A percentile compares a stretch with the other conserved stretches of the same genome.
Evolutionary conservation across 1,284 basidiomycete genomes (phyloP).

Genomic region (Leccinum ponderosum): DNA sequence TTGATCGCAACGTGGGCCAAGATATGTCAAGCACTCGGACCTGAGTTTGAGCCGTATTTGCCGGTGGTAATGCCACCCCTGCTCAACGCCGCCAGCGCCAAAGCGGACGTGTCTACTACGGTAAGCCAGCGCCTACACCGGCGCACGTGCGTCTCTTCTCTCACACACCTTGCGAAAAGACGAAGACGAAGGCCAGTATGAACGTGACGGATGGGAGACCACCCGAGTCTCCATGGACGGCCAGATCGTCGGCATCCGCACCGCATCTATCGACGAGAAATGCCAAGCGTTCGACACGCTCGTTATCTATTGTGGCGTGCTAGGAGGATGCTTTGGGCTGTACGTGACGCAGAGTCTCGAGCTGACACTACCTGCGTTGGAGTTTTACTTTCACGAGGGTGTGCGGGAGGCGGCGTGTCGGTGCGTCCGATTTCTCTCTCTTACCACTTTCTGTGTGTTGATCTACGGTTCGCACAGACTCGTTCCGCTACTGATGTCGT

Average conservation of each 20-base stretch:
- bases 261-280: slow-evolving; percentile 83
- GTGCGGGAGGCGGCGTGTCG: slow-evolving; percentile 65
- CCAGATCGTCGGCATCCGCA: slow-evolving; percentile 73
- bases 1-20: slow-evolving; percentile 82
- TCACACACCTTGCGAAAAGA: slow-evolving; percentile 31
- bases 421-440: slow-evolving; percentile 12
- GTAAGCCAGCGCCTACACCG: slow-evolving; percentile 39
- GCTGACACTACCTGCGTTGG: slow-evolving; percentile 67
- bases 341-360: slow-evolving; percentile 72
- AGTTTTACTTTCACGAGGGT: slow-evolving; percentile 81
- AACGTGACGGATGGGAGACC: slow-evolving; percentile 76
- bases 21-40: slow-evolving; percentile 77
- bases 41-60: slow-evolving; percentile 82
- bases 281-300: slow-evolving; percentile 85
- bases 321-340: slow-evolving; percentile 69
- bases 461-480: slow-evolving; percentile 45
- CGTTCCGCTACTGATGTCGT: slow-evolving; percentile 69
- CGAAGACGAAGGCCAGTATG: slow-evolving; percentile 55
- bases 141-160: not conserved
- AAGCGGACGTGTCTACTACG: slow-evolving; percentile 75
- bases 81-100: slow-evolving; percentile 73
- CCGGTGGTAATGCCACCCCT: slow-evolving; percentile 80
- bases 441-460: not conserved
- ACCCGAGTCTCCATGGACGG: slow-evolving; percentile 63
- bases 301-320: slow-evolving; percentile 74